Conservation (phyloP, 202 grass and related monocot species). For the Saccharum hybrid region DNA sequence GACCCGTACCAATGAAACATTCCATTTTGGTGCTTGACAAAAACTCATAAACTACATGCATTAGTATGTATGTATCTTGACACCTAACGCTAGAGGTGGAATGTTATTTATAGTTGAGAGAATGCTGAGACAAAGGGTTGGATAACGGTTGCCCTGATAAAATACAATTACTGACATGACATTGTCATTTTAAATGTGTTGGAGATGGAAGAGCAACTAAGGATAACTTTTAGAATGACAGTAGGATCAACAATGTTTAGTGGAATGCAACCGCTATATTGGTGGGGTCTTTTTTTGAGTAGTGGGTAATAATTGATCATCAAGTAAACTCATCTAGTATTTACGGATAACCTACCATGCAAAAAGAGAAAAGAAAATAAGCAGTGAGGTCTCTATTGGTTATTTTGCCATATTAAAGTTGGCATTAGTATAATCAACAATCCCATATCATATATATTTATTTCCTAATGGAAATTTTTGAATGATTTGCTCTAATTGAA, state of each 20-base stretch:
- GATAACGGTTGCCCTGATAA: neutral
- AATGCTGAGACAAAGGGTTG: neutral
- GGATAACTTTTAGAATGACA: neutral
- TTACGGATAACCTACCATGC: neutral
- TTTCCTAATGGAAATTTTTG: neutral
- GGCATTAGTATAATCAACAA: neutral
- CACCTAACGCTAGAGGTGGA: neutral
- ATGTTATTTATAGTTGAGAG: neutral
- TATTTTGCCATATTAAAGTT: neutral
- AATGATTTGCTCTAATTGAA: neutral
- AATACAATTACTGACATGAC: neutral
- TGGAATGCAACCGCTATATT: neutral
- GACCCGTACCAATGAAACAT: neutral
- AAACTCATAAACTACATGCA: neutral
- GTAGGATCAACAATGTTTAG: neutral
- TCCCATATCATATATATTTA: neutral
- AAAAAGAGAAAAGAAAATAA: slow-evolving; percentile 1
- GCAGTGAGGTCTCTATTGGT: neutral
- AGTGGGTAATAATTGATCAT: slow-evolving; percentile 8
- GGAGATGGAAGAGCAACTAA: neutral
- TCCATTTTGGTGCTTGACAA: neutral
- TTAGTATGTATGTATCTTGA: neutral
- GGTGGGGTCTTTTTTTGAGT: neutral
- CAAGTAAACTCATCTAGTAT: neutral
- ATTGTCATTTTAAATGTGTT: neutral